Evolutionary conservation across 805 yeast species (phyloP).

Genomic region (Metschnikowia sp.): DNA sequence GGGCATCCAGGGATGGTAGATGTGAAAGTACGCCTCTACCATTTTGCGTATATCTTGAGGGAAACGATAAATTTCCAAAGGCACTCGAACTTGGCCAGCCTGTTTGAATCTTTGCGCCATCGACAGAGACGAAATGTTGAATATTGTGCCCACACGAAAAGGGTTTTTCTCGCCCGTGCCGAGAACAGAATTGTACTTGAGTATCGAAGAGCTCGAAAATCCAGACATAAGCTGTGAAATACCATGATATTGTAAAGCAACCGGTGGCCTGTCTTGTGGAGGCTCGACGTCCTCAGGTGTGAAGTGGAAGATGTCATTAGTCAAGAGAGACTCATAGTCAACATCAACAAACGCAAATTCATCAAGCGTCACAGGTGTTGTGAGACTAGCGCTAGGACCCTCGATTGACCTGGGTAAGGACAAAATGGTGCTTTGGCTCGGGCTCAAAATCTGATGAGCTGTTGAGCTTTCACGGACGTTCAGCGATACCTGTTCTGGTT

Average conservation of each 20-base stretch:
- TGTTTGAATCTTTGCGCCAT: conserved; percentile 9
- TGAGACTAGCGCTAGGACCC: background rate
- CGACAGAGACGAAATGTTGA: conserved; percentile 17
- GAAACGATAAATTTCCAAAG: conserved; percentile 19
- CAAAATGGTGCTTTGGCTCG: background rate
- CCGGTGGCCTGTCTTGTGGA: conserved; percentile 16
- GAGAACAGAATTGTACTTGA: conserved; percentile 15
- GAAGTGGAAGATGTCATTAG: conserved; percentile 19
- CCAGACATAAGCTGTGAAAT: conserved; percentile 21
- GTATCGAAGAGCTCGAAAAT: conserved; percentile 18
- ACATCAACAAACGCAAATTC: conserved; percentile 3
- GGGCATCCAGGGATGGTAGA: conserved; percentile 23
- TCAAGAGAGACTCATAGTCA: conserved; percentile 5
- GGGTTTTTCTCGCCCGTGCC: conserved; percentile 14
- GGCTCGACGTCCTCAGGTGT: conserved; percentile 14
- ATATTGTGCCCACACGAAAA: conserved; percentile 26
- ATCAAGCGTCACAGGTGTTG: background rate
- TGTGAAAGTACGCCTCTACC: conserved; percentile 19
- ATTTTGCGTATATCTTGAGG: conserved; percentile 14
- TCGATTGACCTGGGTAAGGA: background rate
- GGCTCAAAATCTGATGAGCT: background rate
- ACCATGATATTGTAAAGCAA: conserved; percentile 22
- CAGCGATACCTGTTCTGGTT: too few relatives aligned
- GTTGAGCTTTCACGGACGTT: too few relatives aligned
- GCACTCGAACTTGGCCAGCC: conserved; percentile 13